phyloP scores from a whole-genome alignment of 345 rosid genomes.

The Erucastrum elatum region DNA sequence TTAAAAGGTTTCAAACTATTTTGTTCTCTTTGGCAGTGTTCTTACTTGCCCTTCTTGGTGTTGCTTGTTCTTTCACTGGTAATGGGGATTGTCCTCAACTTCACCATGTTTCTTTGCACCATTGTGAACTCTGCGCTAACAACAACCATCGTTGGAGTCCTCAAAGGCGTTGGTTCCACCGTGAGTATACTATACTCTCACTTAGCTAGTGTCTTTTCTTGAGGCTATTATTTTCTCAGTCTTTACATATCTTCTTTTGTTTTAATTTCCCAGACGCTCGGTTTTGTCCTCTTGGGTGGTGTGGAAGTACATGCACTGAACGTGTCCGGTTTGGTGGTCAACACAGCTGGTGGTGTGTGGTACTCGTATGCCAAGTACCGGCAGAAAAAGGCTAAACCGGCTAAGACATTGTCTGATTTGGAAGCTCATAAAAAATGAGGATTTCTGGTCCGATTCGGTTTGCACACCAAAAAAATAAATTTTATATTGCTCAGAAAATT shows the following conservation, averaged over 20 bases:
- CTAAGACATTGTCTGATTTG: constrained; percentile 51
- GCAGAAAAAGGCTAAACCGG: constrained; percentile 68
- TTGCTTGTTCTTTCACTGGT: constrained; percentile 72
- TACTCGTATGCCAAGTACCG: constrained; percentile 82
- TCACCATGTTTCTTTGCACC: constrained; percentile 95
- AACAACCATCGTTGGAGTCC: constrained; percentile 96
- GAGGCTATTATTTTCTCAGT: neutral
- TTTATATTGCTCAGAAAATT: neutral
- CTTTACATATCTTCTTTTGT: constrained; percentile 14
- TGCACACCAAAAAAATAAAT: neutral
- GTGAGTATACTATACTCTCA: constrained; percentile 47
- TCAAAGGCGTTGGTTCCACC: constrained; percentile 95
- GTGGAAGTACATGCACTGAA: constrained; percentile 86
- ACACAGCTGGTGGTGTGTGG: constrained; percentile 96
- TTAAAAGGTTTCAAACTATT: neutral
- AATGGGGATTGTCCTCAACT: constrained; percentile 94
- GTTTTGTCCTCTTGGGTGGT: constrained; percentile 88
- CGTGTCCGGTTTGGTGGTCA: constrained; percentile 77
- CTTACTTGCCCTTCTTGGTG: constrained; percentile 67
- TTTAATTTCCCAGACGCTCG: constrained; percentile 62
- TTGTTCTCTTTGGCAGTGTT: constrained; percentile 53
- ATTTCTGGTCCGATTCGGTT: neutral
- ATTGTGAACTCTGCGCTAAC: constrained; percentile 95
- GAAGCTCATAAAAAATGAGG: constrained; percentile 67
- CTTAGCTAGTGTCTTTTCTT: constrained; percentile 6